Evolutionary conservation across 2,329 filamentous ascomycete species (phyloP), one percentile per base, ranked within the genome.

Genomic region (Ophiobolus disseminans): DNA sequence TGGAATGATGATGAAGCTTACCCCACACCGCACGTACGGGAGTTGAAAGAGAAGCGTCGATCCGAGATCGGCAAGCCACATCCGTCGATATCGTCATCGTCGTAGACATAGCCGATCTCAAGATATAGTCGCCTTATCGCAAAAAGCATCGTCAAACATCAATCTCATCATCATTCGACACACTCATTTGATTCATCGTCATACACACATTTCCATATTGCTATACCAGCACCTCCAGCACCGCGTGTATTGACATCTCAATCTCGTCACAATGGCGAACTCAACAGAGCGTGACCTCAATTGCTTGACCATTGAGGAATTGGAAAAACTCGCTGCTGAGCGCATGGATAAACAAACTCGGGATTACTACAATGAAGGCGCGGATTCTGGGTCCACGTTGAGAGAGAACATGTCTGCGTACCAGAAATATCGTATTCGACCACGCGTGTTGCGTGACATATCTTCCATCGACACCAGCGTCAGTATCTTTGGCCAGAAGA

Each of bases 381-480:
- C 64, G 21, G 62, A 63, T 31, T 53, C 47, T 3, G 61, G 61
- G 14, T 53, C 45, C 2, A 66, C 64, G 1, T 45, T 69, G 14
- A 50, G 50, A 21, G 64, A 68, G 21, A 69, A 69, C 48, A 58
- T 60, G 13, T 42, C 57, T 9, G 64, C 65, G 8, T 69, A 68
- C 40, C 51, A 64, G 20, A 67, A 66, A 25, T 69, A 69, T 48
- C 63, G 65, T 14, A 68, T 69, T 23, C 58, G 64, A 7, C 64
- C 65, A 7, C 64, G 64, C 9, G 69, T 79, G 20, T 64, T 79
- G 1, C 69, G 73, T 26, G 71, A 75, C 31, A 70, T 78, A 19
- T 65, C 62, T 0, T 52, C 50, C 1, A 67, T 78, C 19, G 66
- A 75, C 39, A 76, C 75, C 0, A 55, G 52, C 11, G 69, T 70